Evolutionary conservation across 768 basidiomycete species (phyloP), one percentile per base, ranked within the genome.

Genomic region (Agrocybe pediades): DNA sequence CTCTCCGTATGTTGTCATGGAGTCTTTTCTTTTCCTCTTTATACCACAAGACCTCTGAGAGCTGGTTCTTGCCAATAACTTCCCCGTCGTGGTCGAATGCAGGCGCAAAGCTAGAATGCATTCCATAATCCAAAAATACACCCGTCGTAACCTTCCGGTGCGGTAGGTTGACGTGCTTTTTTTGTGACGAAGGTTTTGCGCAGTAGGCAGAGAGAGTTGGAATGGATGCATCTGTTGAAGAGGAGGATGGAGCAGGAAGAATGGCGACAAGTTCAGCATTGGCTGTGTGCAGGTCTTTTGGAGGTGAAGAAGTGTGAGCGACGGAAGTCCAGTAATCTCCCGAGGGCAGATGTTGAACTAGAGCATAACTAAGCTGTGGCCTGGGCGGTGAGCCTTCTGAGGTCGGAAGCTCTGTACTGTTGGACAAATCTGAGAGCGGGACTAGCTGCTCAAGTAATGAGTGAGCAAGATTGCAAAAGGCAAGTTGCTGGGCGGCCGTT

Each of bases 301-400:
- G 44, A 57, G 71, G 46, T 60, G 73, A 27, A 65, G 73, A 50
- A 63, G 66, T 50, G 67, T 76, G 67, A 19, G 83, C 77, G 62
- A 77, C 80, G 49, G 86, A 78, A 23, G 91, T 90, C 15, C 89
- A 79, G 86, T 90, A 94, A 54, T 87, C 86, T 33, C 85, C 90
- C 1, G 76, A 79, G 0, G 92, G 89, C 6, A 94, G 74, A 54
- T 84, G 86, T 62, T 94, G 91, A 59, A 92, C 78, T 42, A 94
- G 81, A 2, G 92, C 90, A 69, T 87, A 92, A 62, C 77, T 82
- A 49, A 78, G 82, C 41, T 68, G 72, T 55, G 71, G 59, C 55
- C 70, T 57, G 41, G 69, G 57, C 1, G 61, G 64, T 19, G 63
- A 57, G 27, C 58, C 44, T 48, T 57, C 61, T 30, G 62, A 50